phyloP scores from a whole-genome alignment of 2,329 filamentous ascomycete species.

The Aspergillus quadricinctus region DNA sequence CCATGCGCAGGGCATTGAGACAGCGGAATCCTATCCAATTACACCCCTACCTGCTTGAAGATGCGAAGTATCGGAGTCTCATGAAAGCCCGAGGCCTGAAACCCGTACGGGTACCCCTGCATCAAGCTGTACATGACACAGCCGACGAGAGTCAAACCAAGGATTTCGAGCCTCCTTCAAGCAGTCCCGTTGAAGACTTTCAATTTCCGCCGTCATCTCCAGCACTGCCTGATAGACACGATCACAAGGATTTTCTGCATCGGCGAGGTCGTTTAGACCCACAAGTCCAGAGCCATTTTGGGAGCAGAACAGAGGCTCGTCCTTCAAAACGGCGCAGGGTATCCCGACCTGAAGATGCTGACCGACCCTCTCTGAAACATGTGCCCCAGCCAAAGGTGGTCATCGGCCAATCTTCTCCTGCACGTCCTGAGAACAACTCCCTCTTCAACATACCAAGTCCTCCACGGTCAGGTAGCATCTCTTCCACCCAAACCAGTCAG shows the following conservation, averaged over 20 bases:
- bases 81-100: conserved; percentile 41
- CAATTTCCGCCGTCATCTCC: conserved; percentile 28
- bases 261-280: not conserved
- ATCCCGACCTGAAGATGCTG: conserved; percentile 15
- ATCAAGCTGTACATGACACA: conserved; percentile 11
- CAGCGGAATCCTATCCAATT: conserved; percentile 47
- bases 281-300: conserved; percentile 2
- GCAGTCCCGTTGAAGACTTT: conserved; percentile 27
- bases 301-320: conserved; percentile 8
- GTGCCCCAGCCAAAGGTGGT: conserved; percentile 20
- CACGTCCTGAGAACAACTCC: conserved; percentile 4
- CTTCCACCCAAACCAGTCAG: conserved; percentile 20
- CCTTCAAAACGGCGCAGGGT: conserved; percentile 36
- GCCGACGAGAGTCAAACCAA: conserved; percentile 30
- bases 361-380: conserved; percentile 6
- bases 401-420: conserved; percentile 19
- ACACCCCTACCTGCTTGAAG: conserved; percentile 46
- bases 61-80: conserved; percentile 40
- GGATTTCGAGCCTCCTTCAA: conserved; percentile 29
- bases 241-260: not conserved
- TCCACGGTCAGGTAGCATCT: conserved; percentile 33
- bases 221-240: not conserved
- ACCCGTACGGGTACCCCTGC: conserved; percentile 34
- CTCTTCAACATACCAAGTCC: conserved; percentile 39
- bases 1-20: conserved; percentile 34